Percentiles rank a stretch among this genome's conserved stretches.
These are phyloP conservation scores for Eutypella sp. DNA, from an alignment of 2,329 filamentous ascomycete genomes.

Conservation along the genomic window DNA sequence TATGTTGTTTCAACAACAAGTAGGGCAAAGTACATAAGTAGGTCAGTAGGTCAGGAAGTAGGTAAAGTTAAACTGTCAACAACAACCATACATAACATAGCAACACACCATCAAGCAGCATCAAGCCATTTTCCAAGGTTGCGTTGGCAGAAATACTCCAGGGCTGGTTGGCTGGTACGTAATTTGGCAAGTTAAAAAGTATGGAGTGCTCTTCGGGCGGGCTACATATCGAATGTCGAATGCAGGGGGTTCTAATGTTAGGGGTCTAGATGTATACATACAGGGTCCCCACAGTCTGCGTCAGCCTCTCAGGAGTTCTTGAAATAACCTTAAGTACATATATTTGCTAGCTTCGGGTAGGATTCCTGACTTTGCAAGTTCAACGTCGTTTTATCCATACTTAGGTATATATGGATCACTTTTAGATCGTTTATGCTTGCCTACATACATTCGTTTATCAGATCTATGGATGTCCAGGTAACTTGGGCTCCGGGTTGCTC, in stretches of 20 bases:
- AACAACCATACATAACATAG: background rate
- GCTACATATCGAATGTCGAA: too few species aligned
- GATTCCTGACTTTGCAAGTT: background rate
- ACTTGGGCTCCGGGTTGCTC: too few species aligned
- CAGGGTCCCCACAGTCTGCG: background rate
- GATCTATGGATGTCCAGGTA: too few species aligned
- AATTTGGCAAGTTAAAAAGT: background rate
- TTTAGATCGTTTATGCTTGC: too few species aligned
- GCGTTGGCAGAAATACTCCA: background rate
- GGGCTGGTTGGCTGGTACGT: background rate
- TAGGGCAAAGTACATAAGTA: too few species aligned
- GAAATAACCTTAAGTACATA: background rate
- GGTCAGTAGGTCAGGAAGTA: too few species aligned
- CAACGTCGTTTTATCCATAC: slow-evolving; percentile 7
- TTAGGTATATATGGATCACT: slow-evolving; percentile 2
- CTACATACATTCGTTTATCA: too few species aligned
- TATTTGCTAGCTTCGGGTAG: background rate
- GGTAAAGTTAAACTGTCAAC: too few species aligned
- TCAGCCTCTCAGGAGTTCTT: background rate
- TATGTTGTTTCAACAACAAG: too few species aligned
- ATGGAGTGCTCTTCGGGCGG: background rate
- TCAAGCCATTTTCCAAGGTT: background rate
- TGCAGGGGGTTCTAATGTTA: background rate
- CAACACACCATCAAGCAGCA: background rate
- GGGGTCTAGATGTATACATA: background rate